Percentiles rank a stretch among this genome's conserved stretches.
Evolutionary conservation across 306 rosid genomes (phyloP).

Genomic region (Prunus davidiana): DNA sequence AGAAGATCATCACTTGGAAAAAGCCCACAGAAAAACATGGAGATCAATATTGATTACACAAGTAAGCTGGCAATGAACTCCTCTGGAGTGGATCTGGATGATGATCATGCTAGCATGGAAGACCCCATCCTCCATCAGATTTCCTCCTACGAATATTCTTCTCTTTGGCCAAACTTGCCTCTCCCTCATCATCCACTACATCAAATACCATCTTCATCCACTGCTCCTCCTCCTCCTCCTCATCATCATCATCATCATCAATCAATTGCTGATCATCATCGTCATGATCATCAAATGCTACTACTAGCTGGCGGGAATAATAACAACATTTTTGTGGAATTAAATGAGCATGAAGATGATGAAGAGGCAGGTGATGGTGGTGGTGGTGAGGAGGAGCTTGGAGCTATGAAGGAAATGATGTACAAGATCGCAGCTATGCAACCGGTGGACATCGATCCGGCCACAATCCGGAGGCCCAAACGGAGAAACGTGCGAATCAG

Average conservation of each 20-base stretch:
- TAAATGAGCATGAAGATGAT: conserved; percentile 35
- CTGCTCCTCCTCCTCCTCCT: conserved; percentile 5
- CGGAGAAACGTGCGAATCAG: conserved; percentile 88
- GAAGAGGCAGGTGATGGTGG: conserved; percentile 1
- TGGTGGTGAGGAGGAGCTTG: conserved; percentile 61
- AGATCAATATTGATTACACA: conserved; percentile 29
- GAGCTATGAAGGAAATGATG: conserved; percentile 97
- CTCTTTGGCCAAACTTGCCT: conserved; percentile 38
- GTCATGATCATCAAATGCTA: conserved; percentile 6
- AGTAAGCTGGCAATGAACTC: conserved; percentile 32
- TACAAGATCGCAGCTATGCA: conserved; percentile 95
- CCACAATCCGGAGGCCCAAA: conserved; percentile 67
- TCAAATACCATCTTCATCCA: background rate
- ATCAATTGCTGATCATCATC: conserved; percentile 23
- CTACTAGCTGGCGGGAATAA: background rate
- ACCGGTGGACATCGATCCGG: conserved; percentile 90
- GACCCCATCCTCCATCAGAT: conserved; percentile 38
- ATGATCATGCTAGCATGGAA: conserved; percentile 32
- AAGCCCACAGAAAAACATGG: conserved; percentile 33
- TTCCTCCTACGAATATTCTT: conserved; percentile 16
- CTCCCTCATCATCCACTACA: conserved; percentile 21
- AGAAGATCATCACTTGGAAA: background rate
- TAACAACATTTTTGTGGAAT: background rate
- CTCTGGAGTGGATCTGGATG: conserved; percentile 22
- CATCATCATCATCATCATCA: conserved; percentile 15